Conservation (phyloP, 768 basidiomycete genomes). For the Trametes villosa region DNA sequence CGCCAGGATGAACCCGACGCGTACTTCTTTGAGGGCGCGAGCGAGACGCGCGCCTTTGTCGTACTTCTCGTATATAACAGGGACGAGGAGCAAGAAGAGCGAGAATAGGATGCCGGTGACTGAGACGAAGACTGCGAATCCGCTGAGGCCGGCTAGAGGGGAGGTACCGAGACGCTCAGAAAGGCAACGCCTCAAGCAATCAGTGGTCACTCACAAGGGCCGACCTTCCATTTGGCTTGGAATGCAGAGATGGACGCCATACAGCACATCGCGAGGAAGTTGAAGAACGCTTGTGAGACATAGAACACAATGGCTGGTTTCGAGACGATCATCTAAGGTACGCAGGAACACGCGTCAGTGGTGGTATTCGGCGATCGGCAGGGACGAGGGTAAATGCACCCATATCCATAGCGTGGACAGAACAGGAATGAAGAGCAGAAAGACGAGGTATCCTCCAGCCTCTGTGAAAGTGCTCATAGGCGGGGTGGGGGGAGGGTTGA, state of each 20-base stretch:
- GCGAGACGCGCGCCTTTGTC: constrained; percentile 79
- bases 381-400: constrained; percentile 45
- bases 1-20: constrained; percentile 83
- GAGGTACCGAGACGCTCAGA: neutral
- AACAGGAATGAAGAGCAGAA: constrained; percentile 68
- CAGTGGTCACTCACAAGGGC: constrained; percentile 70
- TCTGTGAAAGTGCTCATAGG: constrained; percentile 31
- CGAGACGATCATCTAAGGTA: constrained; percentile 79
- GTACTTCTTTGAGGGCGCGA: constrained; percentile 78
- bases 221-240: constrained; percentile 82
- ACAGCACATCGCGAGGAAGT: constrained; percentile 90
- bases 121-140: constrained; percentile 84
- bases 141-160: constrained; percentile 78
- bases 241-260: constrained; percentile 89
- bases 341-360: constrained; percentile 26
- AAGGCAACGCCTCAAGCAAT: neutral
- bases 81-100: constrained; percentile 73
- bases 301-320: constrained; percentile 82
- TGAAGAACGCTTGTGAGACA: constrained; percentile 85
- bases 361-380: constrained; percentile 9
- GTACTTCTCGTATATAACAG: constrained; percentile 84
- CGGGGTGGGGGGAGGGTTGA: constrained; percentile 30
- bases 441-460: constrained; percentile 53
- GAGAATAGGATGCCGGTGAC: constrained; percentile 74
- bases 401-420: constrained; percentile 71